Conservation (phyloP, 352 stramenopile species). For the Phytophthora ramorum region DNA sequence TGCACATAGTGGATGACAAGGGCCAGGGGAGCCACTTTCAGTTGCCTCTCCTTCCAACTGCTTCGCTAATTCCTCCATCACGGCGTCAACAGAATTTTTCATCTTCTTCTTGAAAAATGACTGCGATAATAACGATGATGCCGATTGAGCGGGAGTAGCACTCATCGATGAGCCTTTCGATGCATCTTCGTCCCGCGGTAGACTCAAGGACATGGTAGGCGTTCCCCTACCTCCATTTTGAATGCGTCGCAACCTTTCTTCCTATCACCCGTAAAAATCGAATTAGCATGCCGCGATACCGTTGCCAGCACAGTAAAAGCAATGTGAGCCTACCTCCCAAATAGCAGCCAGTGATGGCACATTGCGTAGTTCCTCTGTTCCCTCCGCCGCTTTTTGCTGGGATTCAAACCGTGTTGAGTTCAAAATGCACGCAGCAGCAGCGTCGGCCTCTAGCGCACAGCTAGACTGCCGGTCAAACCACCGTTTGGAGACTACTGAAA, state of each 20-base stretch:
- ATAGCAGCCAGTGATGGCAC: conserved; percentile 84
- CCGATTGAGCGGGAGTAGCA: conserved; percentile 41
- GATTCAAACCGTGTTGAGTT: conserved; percentile 60
- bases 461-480: conserved; percentile 80
- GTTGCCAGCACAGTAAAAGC: not conserved
- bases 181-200: conserved; percentile 49
- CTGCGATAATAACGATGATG: conserved; percentile 74
- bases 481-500: conserved; percentile 34
- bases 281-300: conserved; percentile 5
- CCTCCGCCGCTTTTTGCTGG: conserved; percentile 52
- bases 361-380: conserved; percentile 53
- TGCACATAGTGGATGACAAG: conserved; percentile 14
- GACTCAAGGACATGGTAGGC: conserved; percentile 57
- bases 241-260: conserved; percentile 66
- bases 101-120: conserved; percentile 87
- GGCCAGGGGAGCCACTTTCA: not conserved
- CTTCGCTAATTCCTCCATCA: conserved; percentile 58
- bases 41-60: conserved; percentile 17
- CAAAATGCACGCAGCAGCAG: conserved; percentile 69
- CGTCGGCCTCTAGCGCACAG: conserved; percentile 78
- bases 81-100: conserved; percentile 61
- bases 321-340: conserved; percentile 62
- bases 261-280: conserved; percentile 42
- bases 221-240: conserved; percentile 59
- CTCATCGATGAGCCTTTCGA: conserved; percentile 19